Conservation (phyloP, 495 filamentous ascomycete species). For the Neurospora pannonica region DNA sequence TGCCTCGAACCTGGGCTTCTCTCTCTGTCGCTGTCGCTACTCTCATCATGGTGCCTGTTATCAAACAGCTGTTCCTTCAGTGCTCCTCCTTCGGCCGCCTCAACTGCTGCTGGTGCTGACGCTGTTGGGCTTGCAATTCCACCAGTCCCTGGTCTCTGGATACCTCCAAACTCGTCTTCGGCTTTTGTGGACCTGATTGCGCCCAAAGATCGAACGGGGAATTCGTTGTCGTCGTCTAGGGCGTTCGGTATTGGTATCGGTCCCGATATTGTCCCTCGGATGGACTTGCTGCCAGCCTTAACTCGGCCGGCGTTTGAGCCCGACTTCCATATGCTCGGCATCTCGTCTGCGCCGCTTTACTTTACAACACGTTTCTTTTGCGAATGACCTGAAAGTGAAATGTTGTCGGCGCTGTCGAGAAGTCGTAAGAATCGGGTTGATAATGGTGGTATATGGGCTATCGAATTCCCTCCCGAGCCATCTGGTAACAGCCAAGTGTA, state of each 20-base stretch:
- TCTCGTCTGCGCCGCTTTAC: not conserved
- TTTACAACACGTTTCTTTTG: not conserved
- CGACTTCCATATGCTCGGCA: constrained; percentile 29
- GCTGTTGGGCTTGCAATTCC: constrained; percentile 17
- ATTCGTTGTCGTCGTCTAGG: constrained; percentile 34
- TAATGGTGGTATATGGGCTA: constrained; percentile 5
- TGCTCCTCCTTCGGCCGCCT: not conserved
- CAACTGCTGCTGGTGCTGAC: not conserved
- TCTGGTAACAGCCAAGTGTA: constrained; percentile 13
- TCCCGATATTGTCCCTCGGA: constrained; percentile 43
- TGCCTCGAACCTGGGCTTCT: not conserved
- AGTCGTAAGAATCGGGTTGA: constrained; percentile 6
- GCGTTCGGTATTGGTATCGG: constrained; percentile 36
- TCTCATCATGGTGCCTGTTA: not conserved
- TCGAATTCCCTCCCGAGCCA: constrained; percentile 12
- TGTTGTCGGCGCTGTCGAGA: not conserved
- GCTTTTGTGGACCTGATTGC: not conserved
- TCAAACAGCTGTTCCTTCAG: not conserved
- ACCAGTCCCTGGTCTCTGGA: constrained; percentile 28
- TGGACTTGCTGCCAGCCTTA: constrained; percentile 30
- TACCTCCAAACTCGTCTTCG: not conserved
- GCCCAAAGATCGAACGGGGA: constrained; percentile 13
- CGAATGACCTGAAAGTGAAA: not conserved
- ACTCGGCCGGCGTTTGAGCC: constrained; percentile 27
- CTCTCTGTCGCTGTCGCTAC: not conserved